A percentile compares a stretch with the other conserved stretches of the same genome.
Evolutionary conservation across 306 rosid genomes (phyloP).

Genomic region (Luffa aegyptiaca): DNA sequence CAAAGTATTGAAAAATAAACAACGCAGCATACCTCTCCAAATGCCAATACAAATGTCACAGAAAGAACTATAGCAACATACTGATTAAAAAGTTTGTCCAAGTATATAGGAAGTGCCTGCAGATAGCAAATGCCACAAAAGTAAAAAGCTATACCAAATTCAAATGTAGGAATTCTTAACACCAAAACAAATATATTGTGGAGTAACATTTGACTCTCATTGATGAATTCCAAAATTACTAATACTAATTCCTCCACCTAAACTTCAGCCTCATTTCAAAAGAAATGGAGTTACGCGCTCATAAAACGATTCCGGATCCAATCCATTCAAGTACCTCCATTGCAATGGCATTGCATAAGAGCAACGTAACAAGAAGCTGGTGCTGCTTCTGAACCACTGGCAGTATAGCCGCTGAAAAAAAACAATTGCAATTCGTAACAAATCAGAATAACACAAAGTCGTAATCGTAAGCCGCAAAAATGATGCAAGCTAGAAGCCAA

Average conservation of each 20-base stretch:
- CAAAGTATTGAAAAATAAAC: background rate
- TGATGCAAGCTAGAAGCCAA: background rate
- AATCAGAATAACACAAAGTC: background rate
- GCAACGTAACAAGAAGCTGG: constrained; percentile 89
- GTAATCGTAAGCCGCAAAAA: background rate
- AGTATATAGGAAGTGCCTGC: constrained; percentile 92
- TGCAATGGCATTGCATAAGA: constrained; percentile 77
- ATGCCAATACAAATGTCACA: constrained; percentile 76
- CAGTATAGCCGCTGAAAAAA: constrained; percentile 55
- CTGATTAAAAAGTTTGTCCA: constrained; percentile 85
- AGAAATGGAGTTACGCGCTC: background rate
- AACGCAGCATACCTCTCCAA: constrained; percentile 61
- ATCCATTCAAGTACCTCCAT: constrained; percentile 62
- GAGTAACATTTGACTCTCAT: background rate
- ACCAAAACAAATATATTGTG: background rate
- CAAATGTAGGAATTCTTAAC: background rate
- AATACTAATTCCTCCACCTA: background rate
- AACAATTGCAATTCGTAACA: background rate
- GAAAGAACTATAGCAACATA: constrained; percentile 82
- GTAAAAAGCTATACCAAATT: constrained; percentile 7
- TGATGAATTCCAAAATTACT: background rate
- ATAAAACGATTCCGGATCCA: background rate
- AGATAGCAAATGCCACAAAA: constrained; percentile 22
- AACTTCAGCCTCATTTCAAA: background rate
- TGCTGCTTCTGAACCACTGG: constrained; percentile 98